Percentiles rank a stretch among this genome's conserved stretches.
Conservation (phyloP, 139 green algal genomes). For the Edaphochlamys debaryana region DNA sequence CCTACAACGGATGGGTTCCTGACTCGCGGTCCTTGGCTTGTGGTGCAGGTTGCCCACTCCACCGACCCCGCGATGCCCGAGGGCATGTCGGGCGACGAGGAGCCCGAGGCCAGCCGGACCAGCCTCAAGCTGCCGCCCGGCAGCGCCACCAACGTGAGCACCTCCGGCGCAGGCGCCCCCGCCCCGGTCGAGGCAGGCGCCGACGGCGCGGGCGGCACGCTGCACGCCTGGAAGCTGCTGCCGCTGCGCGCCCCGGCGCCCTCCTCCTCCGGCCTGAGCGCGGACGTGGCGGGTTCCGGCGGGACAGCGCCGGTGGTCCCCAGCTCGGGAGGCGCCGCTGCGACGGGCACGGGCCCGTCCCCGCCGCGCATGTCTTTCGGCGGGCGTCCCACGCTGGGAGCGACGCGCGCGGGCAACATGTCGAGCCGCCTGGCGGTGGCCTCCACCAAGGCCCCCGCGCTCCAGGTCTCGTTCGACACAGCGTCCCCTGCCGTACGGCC, state of each 20-base stretch:
- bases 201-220: conserved; percentile 14
- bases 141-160: not conserved
- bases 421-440: conserved; percentile 31
- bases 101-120: too few species aligned
- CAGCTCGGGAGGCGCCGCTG: too few species aligned
- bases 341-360: too few species aligned
- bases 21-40: too few species aligned
- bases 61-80: too few species aligned
- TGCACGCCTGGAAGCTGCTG: conserved; percentile 42
- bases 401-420: not conserved
- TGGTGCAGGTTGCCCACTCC: too few species aligned
- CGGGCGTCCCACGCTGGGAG: not conserved
- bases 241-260: not conserved
- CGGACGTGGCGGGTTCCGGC: too few species aligned
- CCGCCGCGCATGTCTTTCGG: not conserved
- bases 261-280: not conserved
- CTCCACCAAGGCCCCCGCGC: not conserved
- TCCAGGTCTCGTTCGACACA: conserved; percentile 5
- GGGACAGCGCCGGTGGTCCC: too few species aligned
- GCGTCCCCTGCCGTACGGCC: too few species aligned
- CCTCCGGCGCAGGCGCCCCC: not conserved
- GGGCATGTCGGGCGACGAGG: not conserved
- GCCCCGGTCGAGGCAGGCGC: not conserved
- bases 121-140: not conserved
- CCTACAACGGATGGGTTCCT: too few species aligned